phyloP scores from a whole-genome alignment of 1,284 basidiomycete genomes.

The Serendipita sp. region DNA sequence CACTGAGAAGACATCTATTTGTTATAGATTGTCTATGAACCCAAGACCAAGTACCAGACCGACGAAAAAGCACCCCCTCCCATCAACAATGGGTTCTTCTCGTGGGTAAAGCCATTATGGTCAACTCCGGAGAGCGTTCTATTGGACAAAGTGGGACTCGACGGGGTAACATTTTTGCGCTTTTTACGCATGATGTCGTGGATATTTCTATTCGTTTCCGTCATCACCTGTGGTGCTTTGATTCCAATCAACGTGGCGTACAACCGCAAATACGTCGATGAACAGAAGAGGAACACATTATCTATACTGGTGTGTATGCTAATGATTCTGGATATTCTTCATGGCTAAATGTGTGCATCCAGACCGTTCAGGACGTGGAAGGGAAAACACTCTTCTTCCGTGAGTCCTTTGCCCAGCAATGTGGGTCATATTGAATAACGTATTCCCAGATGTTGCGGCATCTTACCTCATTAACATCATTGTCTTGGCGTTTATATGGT shows the following conservation, averaged over 20 bases:
- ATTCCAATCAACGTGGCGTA: conserved; percentile 66
- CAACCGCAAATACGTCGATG: conserved; percentile 48
- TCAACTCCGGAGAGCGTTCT: conserved; percentile 78
- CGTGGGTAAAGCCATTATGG: conserved; percentile 81
- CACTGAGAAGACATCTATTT: neutral
- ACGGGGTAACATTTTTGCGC: conserved; percentile 85
- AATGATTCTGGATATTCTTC: no score
- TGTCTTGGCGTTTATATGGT: conserved; percentile 49
- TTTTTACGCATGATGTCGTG: conserved; percentile 79
- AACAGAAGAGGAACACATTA: conserved; percentile 41
- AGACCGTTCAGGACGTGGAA: conserved; percentile 64
- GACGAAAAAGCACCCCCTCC: conserved; percentile 68
- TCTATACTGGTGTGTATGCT: conserved; percentile 28
- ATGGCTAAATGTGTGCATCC: conserved; percentile 9
- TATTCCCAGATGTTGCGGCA: conserved; percentile 39
- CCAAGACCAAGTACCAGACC: conserved; percentile 75
- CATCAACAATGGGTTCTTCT: conserved; percentile 68
- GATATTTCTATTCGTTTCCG: conserved; percentile 56
- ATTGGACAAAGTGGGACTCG: conserved; percentile 81
- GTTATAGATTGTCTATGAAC: conserved; percentile 63
- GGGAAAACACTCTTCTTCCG: conserved; percentile 55
- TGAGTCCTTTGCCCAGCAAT: neutral
- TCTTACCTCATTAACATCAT: conserved; percentile 61
- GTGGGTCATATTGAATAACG: neutral
- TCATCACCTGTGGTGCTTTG: conserved; percentile 58